Percentiles rank a stretch among this genome's conserved stretches.
Evolutionary conservation across 371 early-diverging fungal species (phyloP).

Genomic region (Vairimorpha ceranae): DNA sequence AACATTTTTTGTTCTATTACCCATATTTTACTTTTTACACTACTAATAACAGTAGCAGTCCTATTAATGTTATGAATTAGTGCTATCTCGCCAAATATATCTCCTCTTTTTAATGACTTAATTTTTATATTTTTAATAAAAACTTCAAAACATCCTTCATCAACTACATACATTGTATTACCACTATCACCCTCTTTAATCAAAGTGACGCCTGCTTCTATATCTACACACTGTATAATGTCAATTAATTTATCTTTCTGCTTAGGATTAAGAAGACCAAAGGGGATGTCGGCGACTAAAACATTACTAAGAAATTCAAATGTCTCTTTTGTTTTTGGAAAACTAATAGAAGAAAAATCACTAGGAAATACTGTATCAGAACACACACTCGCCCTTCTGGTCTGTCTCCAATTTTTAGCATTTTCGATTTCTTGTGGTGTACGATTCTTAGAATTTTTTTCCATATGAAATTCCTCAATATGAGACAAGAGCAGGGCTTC

Average conservation of each 20-base stretch:
- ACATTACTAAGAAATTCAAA: constrained; percentile 10
- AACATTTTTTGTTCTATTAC: constrained; percentile 64
- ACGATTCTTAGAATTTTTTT: background rate
- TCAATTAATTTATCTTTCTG: constrained; percentile 56
- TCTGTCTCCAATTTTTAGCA: background rate
- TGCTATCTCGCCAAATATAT: constrained; percentile 84
- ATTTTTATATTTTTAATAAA: constrained; percentile 66
- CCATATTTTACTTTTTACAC: constrained; percentile 76
- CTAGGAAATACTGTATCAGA: background rate
- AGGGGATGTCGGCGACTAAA: constrained; percentile 23
- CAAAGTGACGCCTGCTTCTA: constrained; percentile 67
- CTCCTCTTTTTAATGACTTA: constrained; percentile 51
- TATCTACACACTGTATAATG: constrained; percentile 45
- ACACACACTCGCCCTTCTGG: constrained; percentile 1
- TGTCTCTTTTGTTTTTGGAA: constrained; percentile 18
- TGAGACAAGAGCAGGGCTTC: background rate
- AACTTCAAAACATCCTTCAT: constrained; percentile 82
- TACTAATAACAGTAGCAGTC: constrained; percentile 76
- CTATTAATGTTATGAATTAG: constrained; percentile 85
- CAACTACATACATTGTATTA: constrained; percentile 90
- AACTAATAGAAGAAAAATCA: background rate
- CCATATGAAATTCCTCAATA: background rate
- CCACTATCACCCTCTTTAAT: constrained; percentile 89
- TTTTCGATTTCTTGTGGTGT: background rate
- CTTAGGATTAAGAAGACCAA: constrained; percentile 38